Evolutionary conservation across 352 stramenopile species (phyloP).

Genomic region (Stephanocyclus meneghinianus): DNA sequence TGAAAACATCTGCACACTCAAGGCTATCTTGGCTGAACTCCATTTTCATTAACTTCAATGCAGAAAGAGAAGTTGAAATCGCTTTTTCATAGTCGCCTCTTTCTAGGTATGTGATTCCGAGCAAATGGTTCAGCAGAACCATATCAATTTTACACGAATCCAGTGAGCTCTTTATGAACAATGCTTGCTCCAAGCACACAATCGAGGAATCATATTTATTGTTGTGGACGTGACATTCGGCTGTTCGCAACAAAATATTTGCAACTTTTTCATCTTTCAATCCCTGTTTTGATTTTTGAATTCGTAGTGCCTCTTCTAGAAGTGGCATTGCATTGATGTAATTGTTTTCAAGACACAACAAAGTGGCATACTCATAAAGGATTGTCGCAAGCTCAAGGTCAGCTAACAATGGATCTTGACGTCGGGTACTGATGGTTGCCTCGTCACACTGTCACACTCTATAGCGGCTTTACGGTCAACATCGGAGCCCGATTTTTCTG

Average conservation of each 20-base stretch:
- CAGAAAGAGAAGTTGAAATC: conserved; percentile 41
- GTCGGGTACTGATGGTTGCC: conserved; percentile 47
- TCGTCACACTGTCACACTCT: conserved; percentile 63
- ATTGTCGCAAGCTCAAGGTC: conserved; percentile 55
- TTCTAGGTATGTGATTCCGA: conserved; percentile 51
- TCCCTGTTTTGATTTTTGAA: conserved; percentile 52
- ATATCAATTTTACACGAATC: conserved; percentile 42
- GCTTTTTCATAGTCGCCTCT: conserved; percentile 50
- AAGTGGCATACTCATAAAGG: conserved; percentile 49
- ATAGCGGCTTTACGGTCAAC: conserved; percentile 41
- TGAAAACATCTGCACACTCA: conserved; percentile 52
- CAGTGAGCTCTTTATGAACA: conserved; percentile 52
- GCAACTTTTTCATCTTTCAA: conserved; percentile 47
- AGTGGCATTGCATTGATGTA: conserved; percentile 44
- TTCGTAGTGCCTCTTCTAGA: conserved; percentile 54
- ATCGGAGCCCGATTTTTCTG: conserved; percentile 33
- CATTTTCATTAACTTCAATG: conserved; percentile 40
- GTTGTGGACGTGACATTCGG: conserved; percentile 33
- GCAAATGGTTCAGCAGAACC: conserved; percentile 40
- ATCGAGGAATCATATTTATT: conserved; percentile 53
- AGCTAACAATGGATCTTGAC: conserved; percentile 51
- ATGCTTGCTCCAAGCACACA: conserved; percentile 57
- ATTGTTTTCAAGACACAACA: conserved; percentile 44
- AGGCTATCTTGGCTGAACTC: conserved; percentile 50
- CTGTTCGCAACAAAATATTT: conserved; percentile 55